These are phyloP conservation scores for Zizania palustris DNA, from an alignment of 202 grass and related monocot species.

Conservation along the genomic window DNA sequence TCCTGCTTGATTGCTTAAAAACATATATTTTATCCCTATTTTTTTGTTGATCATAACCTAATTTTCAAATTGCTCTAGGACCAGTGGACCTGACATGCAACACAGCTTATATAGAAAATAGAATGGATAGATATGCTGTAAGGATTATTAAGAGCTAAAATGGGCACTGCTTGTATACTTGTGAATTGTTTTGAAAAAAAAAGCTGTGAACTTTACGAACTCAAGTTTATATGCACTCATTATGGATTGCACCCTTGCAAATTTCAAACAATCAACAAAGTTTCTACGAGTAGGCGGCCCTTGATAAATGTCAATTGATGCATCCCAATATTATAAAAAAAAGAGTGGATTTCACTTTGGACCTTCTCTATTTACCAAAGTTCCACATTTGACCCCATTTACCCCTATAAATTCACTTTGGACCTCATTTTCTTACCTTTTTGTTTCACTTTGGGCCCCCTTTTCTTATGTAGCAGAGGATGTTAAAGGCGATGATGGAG, in stretches of 20 bases:
- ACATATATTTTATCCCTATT: background rate
- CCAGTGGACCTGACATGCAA: background rate
- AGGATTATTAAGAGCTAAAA: background rate
- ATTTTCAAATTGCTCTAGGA: slow-evolving; percentile 4
- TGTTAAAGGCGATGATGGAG: too few species aligned
- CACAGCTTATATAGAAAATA: slow-evolving; percentile 6
- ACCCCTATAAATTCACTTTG: too few species aligned
- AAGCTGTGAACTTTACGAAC: background rate
- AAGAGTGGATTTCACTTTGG: too few species aligned
- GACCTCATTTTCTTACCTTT: too few species aligned
- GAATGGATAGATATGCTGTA: background rate
- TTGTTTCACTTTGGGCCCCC: too few species aligned
- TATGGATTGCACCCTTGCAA: background rate
- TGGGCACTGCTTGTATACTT: background rate
- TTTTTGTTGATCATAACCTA: background rate
- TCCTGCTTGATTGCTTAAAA: background rate
- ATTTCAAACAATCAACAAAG: background rate
- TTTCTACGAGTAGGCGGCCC: background rate
- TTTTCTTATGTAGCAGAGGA: too few species aligned
- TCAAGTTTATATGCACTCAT: background rate
- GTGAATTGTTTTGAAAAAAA: background rate
- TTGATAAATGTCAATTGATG: background rate
- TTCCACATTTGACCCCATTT: too few species aligned
- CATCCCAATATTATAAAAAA: background rate
- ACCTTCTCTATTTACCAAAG: too few species aligned